Percentiles rank a stretch among this genome's conserved stretches.
These are phyloP conservation scores for Phytomonas serpens DNA, from an alignment of 208 protist species.

Conservation along the genomic window DNA sequence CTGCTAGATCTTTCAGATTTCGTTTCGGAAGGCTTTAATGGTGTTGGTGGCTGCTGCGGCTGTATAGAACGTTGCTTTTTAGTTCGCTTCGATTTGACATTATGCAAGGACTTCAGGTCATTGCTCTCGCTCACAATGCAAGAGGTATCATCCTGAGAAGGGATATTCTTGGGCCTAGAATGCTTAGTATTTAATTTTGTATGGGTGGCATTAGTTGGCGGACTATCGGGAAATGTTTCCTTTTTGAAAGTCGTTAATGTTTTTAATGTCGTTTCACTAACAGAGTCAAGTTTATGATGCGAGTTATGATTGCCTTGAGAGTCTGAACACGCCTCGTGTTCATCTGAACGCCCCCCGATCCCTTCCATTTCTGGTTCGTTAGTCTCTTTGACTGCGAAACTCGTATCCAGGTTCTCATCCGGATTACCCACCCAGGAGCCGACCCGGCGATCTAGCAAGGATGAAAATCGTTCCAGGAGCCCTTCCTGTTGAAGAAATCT, in stretches of 20 bases:
- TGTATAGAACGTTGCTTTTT: not conserved
- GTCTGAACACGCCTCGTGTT: not conserved
- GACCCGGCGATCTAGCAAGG: conserved; percentile 26
- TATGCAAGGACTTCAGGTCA: not conserved
- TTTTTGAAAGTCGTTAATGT: not conserved
- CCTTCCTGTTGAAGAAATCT: conserved; percentile 50
- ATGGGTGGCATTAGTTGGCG: not conserved
- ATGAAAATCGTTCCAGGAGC: conserved; percentile 48
- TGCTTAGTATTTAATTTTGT: not conserved
- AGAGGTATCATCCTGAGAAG: not conserved
- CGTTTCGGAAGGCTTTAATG: not conserved
- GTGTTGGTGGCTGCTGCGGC: not conserved
- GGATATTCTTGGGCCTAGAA: not conserved
- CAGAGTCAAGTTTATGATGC: not conserved
- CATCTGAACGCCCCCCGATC: not conserved
- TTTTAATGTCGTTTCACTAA: not conserved
- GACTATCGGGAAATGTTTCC: not conserved
- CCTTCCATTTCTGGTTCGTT: not conserved
- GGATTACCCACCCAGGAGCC: conserved; percentile 9
- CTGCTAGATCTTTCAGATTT: not conserved
- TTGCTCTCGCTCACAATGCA: not conserved
- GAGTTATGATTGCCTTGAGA: not conserved
- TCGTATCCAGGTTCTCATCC: not conserved
- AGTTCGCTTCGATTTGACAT: not conserved
- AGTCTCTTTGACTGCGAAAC: not conserved